Evolutionary conservation across 2,329 filamentous ascomycete genomes (phyloP), one percentile per base, ranked within the genome.

Genomic region (Cladophialophora psammophila): DNA sequence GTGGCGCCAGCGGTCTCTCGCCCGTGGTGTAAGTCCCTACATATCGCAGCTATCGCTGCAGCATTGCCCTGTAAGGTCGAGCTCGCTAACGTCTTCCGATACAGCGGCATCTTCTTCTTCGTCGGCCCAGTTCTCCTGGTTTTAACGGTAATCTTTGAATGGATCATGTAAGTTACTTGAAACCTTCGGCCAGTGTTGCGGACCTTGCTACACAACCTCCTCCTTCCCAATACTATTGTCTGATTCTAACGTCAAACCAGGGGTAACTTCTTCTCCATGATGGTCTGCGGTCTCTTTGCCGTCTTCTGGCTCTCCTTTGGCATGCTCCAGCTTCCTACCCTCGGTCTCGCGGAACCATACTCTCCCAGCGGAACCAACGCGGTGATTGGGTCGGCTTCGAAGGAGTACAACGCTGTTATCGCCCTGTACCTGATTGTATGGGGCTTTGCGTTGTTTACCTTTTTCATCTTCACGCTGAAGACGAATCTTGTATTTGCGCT

Each of bases 271-370:
- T 71, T 71, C 66, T 65, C 66, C 38, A 72, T 72, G 70, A 71
- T 71, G 70, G 69, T 71, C 10, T 71, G 69, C 54, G 69, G 69
- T 9, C 65, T 72, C 34, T 71, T 72, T 36, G 54, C 70, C 13
- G 71, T 71, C 20, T 72, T 72, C 67, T 72, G 71, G 71, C 65
- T 71, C 7, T 66, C 61, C 35, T 72, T 72, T 57, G 71, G 71
- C 54, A 65, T 72, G 61, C 63, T 72, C 7, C 69, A 69, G 36
- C 64, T 72, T 8, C 71, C 71, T 10, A 72, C 69, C 6, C 63
- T 72, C 26, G 68, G 67, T n/a, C 69, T 72, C 18, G 60, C 69
- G 12, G 65, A 65, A 13, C 67, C 69, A 26, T 72, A 72, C 64
- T 69, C 67, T 3, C 42, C 63, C 32, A 65, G 54, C 6, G 70